Percentiles rank a stretch among this genome's conserved stretches.
Conservation (phyloP, 225 moss, liverwort and hornwort species). For the Antitrichia curtipendula region DNA sequence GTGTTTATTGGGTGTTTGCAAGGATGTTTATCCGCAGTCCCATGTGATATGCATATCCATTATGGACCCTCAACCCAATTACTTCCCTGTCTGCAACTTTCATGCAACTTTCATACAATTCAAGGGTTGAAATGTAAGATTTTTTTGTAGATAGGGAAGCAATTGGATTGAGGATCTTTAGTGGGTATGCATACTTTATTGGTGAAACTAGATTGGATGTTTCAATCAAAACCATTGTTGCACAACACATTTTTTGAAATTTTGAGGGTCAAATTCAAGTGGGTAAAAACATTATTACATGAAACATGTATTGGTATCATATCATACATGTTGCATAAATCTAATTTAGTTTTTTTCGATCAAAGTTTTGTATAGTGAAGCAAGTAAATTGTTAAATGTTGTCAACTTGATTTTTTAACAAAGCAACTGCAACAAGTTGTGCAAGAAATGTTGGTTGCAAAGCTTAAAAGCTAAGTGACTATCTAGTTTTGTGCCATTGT, state of each 20-base stretch:
- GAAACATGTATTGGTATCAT: background rate
- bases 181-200: background rate
- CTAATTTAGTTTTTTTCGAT: background rate
- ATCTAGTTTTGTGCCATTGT: background rate
- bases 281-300: background rate
- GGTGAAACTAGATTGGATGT: background rate
- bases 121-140: accelerated
- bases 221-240: background rate
- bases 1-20: no score
- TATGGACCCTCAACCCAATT: background rate
- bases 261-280: background rate
- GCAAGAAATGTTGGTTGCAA: background rate
- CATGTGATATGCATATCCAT: background rate
- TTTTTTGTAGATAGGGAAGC: background rate
- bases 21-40: background rate
- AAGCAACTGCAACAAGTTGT: background rate
- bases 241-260: background rate
- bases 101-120: background rate
- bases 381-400: background rate
- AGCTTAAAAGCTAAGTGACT: background rate
- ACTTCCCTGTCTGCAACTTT: no score
- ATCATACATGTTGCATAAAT: background rate
- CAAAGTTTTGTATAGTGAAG: background rate
- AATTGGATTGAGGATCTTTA: background rate
- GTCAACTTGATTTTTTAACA: background rate